Percentiles rank a stretch among this genome's conserved stretches.
These are phyloP conservation scores for Penicillium robsamsonii DNA, from an alignment of 495 filamentous ascomycete genomes.

Conservation along the genomic window DNA sequence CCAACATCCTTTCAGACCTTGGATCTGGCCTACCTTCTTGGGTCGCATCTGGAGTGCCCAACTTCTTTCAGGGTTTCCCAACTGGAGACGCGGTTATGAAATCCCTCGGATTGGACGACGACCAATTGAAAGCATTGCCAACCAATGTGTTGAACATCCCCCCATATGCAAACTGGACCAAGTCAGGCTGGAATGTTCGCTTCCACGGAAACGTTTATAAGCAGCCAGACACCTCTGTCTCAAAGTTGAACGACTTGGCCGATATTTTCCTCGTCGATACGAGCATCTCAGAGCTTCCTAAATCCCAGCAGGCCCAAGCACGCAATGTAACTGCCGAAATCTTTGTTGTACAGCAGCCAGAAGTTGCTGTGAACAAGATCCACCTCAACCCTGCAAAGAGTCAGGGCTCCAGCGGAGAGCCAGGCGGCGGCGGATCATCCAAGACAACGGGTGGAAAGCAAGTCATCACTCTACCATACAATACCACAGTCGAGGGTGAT, in stretches of 20 bases:
- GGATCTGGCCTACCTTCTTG: constrained; percentile 57
- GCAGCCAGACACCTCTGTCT: constrained; percentile 61
- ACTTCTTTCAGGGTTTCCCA: constrained; percentile 67
- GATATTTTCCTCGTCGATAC: constrained; percentile 67
- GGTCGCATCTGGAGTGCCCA: constrained; percentile 60
- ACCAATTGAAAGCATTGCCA: constrained; percentile 57
- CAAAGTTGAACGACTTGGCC: constrained; percentile 62
- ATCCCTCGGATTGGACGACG: constrained; percentile 55
- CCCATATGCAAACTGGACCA: constrained; percentile 80
- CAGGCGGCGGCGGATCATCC: constrained; percentile 52
- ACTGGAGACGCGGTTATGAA: constrained; percentile 57
- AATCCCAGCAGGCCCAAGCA: constrained; percentile 60
- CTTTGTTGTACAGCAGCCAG: constrained; percentile 66
- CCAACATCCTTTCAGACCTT: constrained; percentile 37
- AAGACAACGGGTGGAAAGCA: constrained; percentile 56
- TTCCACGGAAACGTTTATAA: constrained; percentile 81
- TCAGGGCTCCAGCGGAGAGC: constrained; percentile 48
- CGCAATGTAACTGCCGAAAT: constrained; percentile 71
- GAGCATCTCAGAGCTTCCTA: constrained; percentile 55
- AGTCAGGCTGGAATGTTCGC: constrained; percentile 68
- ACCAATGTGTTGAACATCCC: constrained; percentile 72
- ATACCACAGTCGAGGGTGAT: constrained; percentile 64
- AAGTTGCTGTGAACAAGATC: constrained; percentile 58
- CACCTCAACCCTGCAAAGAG: constrained; percentile 54
- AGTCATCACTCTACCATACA: constrained; percentile 52